Evolutionary conservation across 768 basidiomycete species (phyloP), one percentile per base, ranked within the genome.

Genomic region (Termitomyces eurrhizus): DNA sequence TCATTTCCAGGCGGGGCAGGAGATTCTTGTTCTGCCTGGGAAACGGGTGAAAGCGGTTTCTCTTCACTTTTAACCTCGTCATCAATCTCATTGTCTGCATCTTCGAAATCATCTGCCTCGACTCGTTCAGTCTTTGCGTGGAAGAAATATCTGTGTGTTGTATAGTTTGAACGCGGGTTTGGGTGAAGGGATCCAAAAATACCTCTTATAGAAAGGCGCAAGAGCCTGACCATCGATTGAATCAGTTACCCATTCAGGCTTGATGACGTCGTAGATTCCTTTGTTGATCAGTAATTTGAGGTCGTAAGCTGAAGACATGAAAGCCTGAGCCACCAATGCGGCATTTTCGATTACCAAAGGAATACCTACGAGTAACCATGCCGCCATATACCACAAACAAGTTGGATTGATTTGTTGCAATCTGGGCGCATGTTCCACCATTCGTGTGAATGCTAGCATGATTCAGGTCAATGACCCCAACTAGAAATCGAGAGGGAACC

Each of bases 231-330:
- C 74, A 6, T 79, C 77, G n/a, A 95, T 78, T 26, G 88, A 95
- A 67, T 94, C 91, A 41, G 78, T 68, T 57, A 98, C 77, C 94
- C 95, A 98, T 33, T 81, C 74, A 0, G 95, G 92, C 58, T 82
- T 86, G 61, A 96, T 75, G 53, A 96, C 85, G 63, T 93, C 88
- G 58, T 86, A 76, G 0, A 78, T 76, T 4, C 80, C 87, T 66
- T 90, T 92, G 59, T 88, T 80, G 54, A 93, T 87, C 58, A 90
- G 73, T 57, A 85, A 72, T 70, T 83, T 87, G 65, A 92, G 76
- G 65, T 90, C 86, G 66, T 87, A 89, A 0, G 88, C 90, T 92
- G 57, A 46, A 53, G 56, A 39, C 48, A 60, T 16, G 35, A 45
- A 45, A 51, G 49, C 42, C 44, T 21, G 42, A 18, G 32, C 24